Conservation (phyloP, 331 rosid genomes). For the Malus hybrid region DNA sequence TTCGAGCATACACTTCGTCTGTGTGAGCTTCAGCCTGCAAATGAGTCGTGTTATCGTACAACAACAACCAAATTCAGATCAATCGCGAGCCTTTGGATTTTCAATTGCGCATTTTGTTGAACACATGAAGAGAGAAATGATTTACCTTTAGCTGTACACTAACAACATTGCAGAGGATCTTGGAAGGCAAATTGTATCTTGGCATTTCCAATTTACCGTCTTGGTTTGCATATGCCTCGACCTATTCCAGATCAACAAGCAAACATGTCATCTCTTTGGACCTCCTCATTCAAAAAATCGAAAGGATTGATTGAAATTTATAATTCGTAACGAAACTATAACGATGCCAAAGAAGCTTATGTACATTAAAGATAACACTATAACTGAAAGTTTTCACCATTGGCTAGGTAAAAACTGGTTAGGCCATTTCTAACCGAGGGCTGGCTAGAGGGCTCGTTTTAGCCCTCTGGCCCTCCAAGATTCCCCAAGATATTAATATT, state of each 20-base stretch:
- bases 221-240: conserved; percentile 27
- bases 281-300: neutral
- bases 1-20: conserved; percentile 52
- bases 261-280: neutral
- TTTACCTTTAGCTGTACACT: conserved; percentile 42
- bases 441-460: too few species aligned
- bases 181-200: conserved; percentile 33
- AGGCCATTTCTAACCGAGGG: too few species aligned
- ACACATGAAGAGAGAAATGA: neutral
- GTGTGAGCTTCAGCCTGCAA: conserved; percentile 49
- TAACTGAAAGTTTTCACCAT: neutral
- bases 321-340: neutral
- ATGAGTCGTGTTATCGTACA: neutral
- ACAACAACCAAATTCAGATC: neutral
- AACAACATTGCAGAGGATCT: conserved; percentile 54
- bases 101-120: neutral
- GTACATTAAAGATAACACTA: neutral
- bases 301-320: neutral
- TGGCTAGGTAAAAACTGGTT: neutral
- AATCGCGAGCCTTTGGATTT: neutral
- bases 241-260: conserved; percentile 27
- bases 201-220: conserved; percentile 40
- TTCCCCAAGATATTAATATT: too few species aligned
- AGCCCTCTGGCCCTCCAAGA: too few species aligned
- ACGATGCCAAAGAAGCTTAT: too few species aligned